phyloP scores from a whole-genome alignment of 768 basidiomycete species.

The Suillus americanus region DNA sequence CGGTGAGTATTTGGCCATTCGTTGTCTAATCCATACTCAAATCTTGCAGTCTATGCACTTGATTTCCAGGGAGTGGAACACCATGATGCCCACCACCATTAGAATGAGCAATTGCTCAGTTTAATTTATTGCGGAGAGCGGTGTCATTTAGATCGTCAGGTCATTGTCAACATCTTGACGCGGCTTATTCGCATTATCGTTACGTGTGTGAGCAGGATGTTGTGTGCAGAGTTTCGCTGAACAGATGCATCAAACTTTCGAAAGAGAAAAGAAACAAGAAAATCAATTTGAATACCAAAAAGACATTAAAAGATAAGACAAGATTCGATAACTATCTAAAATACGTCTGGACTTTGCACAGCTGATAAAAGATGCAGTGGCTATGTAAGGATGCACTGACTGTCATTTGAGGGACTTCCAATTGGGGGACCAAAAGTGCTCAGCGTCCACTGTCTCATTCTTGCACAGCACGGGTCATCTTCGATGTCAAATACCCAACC shows the following conservation, averaged over 20 bases:
- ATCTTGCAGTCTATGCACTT: conserved; percentile 61
- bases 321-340: background rate
- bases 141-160: background rate
- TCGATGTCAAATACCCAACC: conserved; percentile 10
- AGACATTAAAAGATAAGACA: background rate
- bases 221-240: background rate
- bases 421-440: conserved; percentile 12
- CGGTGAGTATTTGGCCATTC: conserved; percentile 49
- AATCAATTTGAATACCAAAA: background rate
- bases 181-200: background rate
- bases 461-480: conserved; percentile 5
- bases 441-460: conserved; percentile 11
- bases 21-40: conserved; percentile 7
- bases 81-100: conserved; percentile 49
- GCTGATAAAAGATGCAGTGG: background rate
- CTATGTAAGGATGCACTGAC: background rate
- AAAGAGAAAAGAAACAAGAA: background rate
- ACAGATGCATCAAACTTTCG: background rate
- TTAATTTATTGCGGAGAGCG: background rate
- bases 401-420: background rate
- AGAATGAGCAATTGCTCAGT: conserved; percentile 1
- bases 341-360: no score
- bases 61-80: conserved; percentile 67
- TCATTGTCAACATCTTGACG: background rate
- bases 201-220: background rate